These are phyloP conservation scores for Eucalyptus sideroxylon DNA, from an alignment of 345 rosid genomes.

Conservation along the genomic window DNA sequence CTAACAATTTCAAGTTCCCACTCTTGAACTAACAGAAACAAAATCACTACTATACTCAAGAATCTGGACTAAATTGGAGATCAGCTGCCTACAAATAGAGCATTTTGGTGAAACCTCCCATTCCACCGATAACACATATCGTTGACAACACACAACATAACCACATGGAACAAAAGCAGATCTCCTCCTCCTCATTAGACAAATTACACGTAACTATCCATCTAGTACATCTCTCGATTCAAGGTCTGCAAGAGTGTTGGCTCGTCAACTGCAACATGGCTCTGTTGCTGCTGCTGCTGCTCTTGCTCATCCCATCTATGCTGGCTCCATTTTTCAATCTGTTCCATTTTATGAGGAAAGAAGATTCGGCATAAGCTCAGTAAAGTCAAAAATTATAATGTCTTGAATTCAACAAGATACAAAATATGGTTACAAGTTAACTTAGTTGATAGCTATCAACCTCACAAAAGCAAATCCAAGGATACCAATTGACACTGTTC, in stretches of 20 bases:
- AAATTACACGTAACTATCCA: constrained; percentile 67
- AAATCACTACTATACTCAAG: no score
- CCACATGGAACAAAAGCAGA: constrained; percentile 80
- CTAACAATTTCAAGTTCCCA: no score
- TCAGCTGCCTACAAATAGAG: accelerated
- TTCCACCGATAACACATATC: no score
- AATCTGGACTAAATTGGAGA: no score
- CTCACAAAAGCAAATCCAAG: constrained; percentile 70
- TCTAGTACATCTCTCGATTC: constrained; percentile 48
- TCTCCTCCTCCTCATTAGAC: constrained; percentile 53
- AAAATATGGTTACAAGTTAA: neutral
- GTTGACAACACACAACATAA: constrained; percentile 18
- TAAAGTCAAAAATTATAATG: neutral
- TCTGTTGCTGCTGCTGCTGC: neutral
- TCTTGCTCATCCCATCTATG: constrained; percentile 8
- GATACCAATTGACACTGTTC: constrained; percentile 46
- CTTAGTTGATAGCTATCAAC: constrained; percentile 1
- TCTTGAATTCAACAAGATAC: neutral
- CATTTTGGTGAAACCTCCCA: no score
- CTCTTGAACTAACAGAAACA: no score
- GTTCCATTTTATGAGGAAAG: constrained; percentile 50
- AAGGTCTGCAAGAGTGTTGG: constrained; percentile 14
- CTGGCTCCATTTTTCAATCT: constrained; percentile 52
- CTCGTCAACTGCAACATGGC: constrained; percentile 1
- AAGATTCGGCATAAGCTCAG: neutral